Evolutionary conservation across 306 rosid species (phyloP).

Genomic region (Fagus crenata): DNA sequence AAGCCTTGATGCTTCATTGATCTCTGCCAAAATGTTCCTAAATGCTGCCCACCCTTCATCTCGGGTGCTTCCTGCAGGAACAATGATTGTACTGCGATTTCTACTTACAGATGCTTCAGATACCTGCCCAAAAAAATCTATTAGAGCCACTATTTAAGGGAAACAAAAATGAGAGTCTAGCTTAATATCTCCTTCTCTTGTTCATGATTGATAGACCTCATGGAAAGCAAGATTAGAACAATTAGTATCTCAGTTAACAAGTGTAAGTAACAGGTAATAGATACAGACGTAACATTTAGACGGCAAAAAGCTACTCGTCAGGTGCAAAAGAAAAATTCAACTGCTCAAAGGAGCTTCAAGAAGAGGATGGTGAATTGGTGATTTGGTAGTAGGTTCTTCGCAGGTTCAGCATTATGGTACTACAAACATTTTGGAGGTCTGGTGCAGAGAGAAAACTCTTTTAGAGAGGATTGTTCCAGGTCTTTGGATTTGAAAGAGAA

Average conservation of each 20-base stretch:
- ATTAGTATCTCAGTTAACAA: background rate
- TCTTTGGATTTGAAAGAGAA: background rate
- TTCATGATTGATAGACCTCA: background rate
- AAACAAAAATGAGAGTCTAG: conserved; percentile 16
- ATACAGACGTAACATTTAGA: background rate
- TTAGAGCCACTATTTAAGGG: conserved; percentile 23
- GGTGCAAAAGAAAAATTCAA: conserved; percentile 2
- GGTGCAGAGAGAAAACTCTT: background rate
- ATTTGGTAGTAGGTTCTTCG: background rate
- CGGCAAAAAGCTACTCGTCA: background rate
- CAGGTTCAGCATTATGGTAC: background rate
- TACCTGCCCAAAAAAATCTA: conserved; percentile 53
- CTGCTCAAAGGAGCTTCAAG: background rate
- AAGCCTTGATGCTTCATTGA: conserved; percentile 96
- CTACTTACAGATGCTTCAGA: conserved; percentile 98
- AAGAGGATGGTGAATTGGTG: background rate
- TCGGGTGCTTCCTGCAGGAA: conserved; percentile 92
- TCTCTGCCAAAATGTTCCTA: conserved; percentile 93
- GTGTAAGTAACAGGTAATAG: background rate
- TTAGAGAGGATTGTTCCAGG: background rate
- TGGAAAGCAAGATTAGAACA: background rate
- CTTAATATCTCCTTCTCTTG: background rate
- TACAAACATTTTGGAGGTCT: background rate
- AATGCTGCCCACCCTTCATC: conserved; percentile 99
- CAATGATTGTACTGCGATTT: conserved; percentile 97